Percentiles rank a stretch among this genome's conserved stretches.
phyloP scores from a whole-genome alignment of 2,329 filamentous ascomycete species.

The Sporothrix curviconia region DNA sequence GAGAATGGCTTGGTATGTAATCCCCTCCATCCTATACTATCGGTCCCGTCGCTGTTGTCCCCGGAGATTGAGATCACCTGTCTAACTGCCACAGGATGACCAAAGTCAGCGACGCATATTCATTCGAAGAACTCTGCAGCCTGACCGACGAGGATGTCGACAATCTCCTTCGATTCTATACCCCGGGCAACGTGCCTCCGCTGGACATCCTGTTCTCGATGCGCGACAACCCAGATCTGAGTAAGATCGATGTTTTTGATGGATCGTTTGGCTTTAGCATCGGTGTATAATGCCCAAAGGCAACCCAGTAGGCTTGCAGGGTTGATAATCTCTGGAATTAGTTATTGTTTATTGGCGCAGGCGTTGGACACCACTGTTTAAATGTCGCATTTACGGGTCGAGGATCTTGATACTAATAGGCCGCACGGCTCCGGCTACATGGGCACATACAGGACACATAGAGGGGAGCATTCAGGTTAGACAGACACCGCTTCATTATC shows the following conservation, averaged over 20 bases:
- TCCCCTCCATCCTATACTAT: too few species aligned
- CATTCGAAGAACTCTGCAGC: constrained; percentile 73
- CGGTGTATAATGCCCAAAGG: constrained; percentile 28
- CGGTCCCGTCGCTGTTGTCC: too few species aligned
- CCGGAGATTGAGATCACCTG: constrained; percentile 19
- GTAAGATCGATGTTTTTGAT: constrained; percentile 50
- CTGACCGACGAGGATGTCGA: constrained; percentile 83
- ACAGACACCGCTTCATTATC: too few species aligned
- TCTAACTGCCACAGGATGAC: constrained; percentile 65
- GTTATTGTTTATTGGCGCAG: not conserved
- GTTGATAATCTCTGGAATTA: not conserved
- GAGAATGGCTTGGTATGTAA: constrained; percentile 75
- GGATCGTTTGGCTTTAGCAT: constrained; percentile 55
- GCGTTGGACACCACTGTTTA: not conserved
- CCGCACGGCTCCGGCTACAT: not conserved
- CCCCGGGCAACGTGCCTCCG: constrained; percentile 46
- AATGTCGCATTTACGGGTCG: not conserved
- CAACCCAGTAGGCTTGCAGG: too few species aligned
- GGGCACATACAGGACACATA: not conserved
- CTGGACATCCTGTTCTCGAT: constrained; percentile 51
- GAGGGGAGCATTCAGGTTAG: not conserved
- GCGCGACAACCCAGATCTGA: constrained; percentile 38
- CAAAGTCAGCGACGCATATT: constrained; percentile 80
- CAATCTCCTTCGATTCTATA: constrained; percentile 70
- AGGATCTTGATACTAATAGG: not conserved